These are phyloP conservation scores for Hanseniaspora lachancei DNA, from an alignment of 805 yeast species.

Conservation along the genomic window DNA sequence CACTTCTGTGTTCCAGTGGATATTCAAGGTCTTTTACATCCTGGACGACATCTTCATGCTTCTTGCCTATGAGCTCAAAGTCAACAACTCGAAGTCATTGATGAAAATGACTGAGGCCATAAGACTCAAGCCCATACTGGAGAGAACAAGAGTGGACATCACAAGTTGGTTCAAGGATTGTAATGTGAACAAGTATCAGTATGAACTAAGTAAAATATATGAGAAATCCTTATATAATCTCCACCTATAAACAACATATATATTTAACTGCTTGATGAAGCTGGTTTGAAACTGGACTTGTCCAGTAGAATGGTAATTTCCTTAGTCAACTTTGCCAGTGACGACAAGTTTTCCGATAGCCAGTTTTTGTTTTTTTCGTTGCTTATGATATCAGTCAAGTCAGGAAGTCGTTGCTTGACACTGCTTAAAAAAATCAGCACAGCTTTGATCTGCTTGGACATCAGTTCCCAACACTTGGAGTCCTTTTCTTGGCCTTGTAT, in stretches of 20 bases:
- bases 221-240: constrained; percentile 26
- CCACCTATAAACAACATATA: not conserved
- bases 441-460: constrained; percentile 67
- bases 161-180: constrained; percentile 27
- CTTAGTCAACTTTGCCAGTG: constrained; percentile 74
- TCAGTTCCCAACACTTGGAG: constrained; percentile 64
- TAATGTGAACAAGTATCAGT: constrained; percentile 31
- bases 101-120: constrained; percentile 40
- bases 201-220: constrained; percentile 34
- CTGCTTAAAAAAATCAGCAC: constrained; percentile 72
- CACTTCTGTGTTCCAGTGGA: constrained; percentile 25
- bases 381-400: constrained; percentile 43
- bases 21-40: constrained; percentile 29
- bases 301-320: constrained; percentile 83
- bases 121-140: constrained; percentile 40
- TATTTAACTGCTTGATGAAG: not conserved
- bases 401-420: constrained; percentile 35
- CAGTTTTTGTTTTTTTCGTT: constrained; percentile 65
- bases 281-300: constrained; percentile 27
- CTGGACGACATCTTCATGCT: constrained; percentile 31
- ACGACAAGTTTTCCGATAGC: constrained; percentile 64
- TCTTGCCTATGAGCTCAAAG: constrained; percentile 1
- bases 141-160: constrained; percentile 36
- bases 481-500: constrained; percentile 33
- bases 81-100: constrained; percentile 15